Evolutionary conservation across 1,284 basidiomycete species (phyloP).

Genomic region (Phellinidium pouzarii): DNA sequence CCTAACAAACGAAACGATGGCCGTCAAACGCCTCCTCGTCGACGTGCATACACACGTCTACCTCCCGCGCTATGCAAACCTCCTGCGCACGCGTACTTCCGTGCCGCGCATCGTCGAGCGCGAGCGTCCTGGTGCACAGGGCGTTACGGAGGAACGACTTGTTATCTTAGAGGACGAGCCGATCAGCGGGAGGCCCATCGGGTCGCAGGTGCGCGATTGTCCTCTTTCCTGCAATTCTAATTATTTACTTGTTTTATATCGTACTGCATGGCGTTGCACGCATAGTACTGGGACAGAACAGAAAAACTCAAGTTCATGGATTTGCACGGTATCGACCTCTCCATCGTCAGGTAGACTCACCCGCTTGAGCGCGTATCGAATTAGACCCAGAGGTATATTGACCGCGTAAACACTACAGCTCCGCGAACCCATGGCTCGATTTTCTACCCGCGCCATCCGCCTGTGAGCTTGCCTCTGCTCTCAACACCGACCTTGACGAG

Average conservation of each 20-base stretch:
- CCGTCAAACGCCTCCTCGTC: slow-evolving; percentile 42
- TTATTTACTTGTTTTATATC: not conserved
- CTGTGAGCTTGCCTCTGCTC: slow-evolving; percentile 50
- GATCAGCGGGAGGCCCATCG: slow-evolving; percentile 63
- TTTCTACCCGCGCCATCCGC: slow-evolving; percentile 70
- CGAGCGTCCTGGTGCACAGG: slow-evolving; percentile 27
- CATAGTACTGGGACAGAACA: slow-evolving; percentile 75
- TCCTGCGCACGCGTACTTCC: slow-evolving; percentile 51
- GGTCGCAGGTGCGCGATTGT: slow-evolving; percentile 40
- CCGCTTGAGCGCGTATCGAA: slow-evolving; percentile 18
- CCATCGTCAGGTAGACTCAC: slow-evolving; percentile 48
- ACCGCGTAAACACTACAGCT: slow-evolving; percentile 32
- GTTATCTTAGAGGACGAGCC: slow-evolving; percentile 74
- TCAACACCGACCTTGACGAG: slow-evolving; percentile 71
- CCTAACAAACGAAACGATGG: too few relatives aligned
- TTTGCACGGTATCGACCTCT: slow-evolving; percentile 64
- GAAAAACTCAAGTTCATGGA: slow-evolving; percentile 78
- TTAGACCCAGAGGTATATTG: too few relatives aligned
- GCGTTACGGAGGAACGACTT: slow-evolving; percentile 54
- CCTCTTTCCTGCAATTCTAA: not conserved
- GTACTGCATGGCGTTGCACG: not conserved
- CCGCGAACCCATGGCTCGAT: slow-evolving; percentile 87
- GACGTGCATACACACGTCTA: slow-evolving; percentile 83
- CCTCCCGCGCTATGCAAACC: slow-evolving; percentile 62
- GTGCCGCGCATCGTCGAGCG: slow-evolving; percentile 67